A percentile compares a stretch with the other conserved stretches of the same genome.
phyloP scores from a whole-genome alignment of 2,329 filamentous ascomycete genomes.

The Boeremia exigua region DNA sequence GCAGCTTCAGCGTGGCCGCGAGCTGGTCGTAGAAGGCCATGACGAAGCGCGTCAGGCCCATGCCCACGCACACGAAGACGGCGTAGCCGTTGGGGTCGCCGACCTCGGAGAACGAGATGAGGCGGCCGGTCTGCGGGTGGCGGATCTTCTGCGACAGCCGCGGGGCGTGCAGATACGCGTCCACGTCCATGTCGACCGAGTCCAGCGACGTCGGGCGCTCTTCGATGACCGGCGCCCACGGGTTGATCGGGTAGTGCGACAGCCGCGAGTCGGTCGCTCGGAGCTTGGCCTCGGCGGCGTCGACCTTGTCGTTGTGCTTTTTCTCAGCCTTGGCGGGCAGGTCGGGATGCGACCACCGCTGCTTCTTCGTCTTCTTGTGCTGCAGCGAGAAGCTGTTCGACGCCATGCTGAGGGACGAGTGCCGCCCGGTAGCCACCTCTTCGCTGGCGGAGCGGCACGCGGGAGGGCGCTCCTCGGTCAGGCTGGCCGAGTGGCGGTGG shows the following conservation, averaged over 20 bases:
- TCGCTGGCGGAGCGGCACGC: slow-evolving; percentile 39
- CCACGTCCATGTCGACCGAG: slow-evolving; percentile 86
- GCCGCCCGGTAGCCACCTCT: slow-evolving; percentile 36
- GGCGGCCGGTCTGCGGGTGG: slow-evolving; percentile 83
- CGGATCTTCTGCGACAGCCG: slow-evolving; percentile 86
- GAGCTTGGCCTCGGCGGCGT: slow-evolving; percentile 28
- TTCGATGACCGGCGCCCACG: slow-evolving; percentile 58
- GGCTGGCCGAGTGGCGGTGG: slow-evolving; percentile 38
- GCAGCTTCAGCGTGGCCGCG: slow-evolving; percentile 82
- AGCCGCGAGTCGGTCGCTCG: slow-evolving; percentile 19
- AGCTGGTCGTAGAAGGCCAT: slow-evolving; percentile 98
- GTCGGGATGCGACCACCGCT: slow-evolving; percentile 50
- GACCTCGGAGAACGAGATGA: slow-evolving; percentile 96
- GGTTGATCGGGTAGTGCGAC: slow-evolving; percentile 6
- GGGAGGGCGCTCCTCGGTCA: slow-evolving; percentile 28
- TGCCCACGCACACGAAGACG: slow-evolving; percentile 95
- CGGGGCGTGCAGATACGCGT: slow-evolving; percentile 81
- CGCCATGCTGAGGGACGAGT: slow-evolving; percentile 33
- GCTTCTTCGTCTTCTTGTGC: slow-evolving; percentile 43
- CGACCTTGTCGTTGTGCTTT: slow-evolving; percentile 42
- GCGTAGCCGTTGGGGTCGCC: slow-evolving; percentile 90
- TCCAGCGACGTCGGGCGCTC: slow-evolving; percentile 80
- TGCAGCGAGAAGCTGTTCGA: slow-evolving; percentile 39
- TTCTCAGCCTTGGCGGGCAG: slow-evolving; percentile 48
- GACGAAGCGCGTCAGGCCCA: slow-evolving; percentile 95